These are phyloP conservation scores for Pythium monospermum DNA, from an alignment of 352 stramenopile species.

Conservation along the genomic window DNA sequence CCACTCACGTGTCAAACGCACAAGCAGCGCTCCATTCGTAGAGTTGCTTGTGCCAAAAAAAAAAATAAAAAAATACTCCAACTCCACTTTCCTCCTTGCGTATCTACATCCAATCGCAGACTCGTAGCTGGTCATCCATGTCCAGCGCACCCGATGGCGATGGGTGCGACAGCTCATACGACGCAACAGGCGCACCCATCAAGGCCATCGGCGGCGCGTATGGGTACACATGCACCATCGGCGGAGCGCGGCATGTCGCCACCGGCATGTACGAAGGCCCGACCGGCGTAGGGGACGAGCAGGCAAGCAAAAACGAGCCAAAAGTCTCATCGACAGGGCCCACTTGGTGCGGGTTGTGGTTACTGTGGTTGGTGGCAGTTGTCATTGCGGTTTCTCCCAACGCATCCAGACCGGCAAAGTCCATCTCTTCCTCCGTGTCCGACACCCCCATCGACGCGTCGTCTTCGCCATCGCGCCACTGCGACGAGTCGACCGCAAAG, in stretches of 20 bases:
- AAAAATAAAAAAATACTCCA: no score
- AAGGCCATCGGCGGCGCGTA: background rate
- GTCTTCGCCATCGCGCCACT: no score
- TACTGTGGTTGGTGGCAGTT: no score
- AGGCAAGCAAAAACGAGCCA: conserved; percentile 1
- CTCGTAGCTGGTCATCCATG: conserved; percentile 3
- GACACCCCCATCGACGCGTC: background rate
- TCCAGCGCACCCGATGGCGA: background rate
- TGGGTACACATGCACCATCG: no score
- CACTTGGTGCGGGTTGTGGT: no score
- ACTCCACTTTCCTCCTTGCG: no score
- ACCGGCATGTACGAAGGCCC: background rate
- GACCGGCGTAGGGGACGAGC: background rate
- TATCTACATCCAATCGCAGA: conserved; percentile 15
- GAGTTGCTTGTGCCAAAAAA: background rate
- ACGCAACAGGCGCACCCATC: background rate
- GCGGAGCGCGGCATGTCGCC: no score
- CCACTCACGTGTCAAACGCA: no score
- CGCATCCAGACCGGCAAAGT: background rate
- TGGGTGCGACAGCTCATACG: background rate
- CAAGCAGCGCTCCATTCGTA: background rate
- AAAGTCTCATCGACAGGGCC: background rate
- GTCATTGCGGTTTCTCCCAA: background rate
- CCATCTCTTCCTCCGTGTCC: background rate
- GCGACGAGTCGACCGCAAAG: background rate